Percentiles rank a stretch among this genome's conserved stretches.
Evolutionary conservation across 257 asterid species (phyloP).

Genomic region (Ballota nigra): DNA sequence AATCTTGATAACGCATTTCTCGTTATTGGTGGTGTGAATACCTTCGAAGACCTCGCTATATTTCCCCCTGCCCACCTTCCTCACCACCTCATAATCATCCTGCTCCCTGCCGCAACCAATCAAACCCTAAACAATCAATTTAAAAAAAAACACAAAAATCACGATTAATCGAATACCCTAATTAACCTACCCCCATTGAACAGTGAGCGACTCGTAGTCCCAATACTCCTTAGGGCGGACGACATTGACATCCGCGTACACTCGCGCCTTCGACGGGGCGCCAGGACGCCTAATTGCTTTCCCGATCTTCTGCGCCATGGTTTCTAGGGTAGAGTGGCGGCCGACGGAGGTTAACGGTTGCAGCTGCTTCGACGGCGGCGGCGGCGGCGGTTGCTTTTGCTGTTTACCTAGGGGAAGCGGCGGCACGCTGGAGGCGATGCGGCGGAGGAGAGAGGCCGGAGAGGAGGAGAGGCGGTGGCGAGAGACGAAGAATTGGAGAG

Average conservation of each 20-base stretch:
- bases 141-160: background rate
- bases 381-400: slow-evolving; percentile 11
- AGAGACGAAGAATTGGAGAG: slow-evolving; percentile 52
- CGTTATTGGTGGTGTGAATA: slow-evolving; percentile 65
- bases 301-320: slow-evolving; percentile 89
- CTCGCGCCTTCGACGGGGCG: slow-evolving; percentile 81
- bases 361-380: slow-evolving; percentile 20
- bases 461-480: slow-evolving; percentile 38
- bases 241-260: slow-evolving; percentile 75
- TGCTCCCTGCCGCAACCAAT: slow-evolving; percentile 66
- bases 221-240: slow-evolving; percentile 88
- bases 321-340: slow-evolving; percentile 40
- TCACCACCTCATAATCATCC: slow-evolving; percentile 92
- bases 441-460: slow-evolving; percentile 36
- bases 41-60: slow-evolving; percentile 98
- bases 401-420: slow-evolving; percentile 26
- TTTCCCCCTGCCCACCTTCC: slow-evolving; percentile 96
- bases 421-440: slow-evolving; percentile 27
- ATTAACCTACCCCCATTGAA: slow-evolving; percentile 93
- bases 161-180: background rate
- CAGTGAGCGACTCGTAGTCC: slow-evolving; percentile 88
- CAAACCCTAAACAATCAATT: slow-evolving; percentile 17
- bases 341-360: slow-evolving; percentile 30
- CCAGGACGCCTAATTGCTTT: slow-evolving; percentile 88
- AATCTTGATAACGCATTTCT: slow-evolving; percentile 82